Evolutionary conservation across 805 yeast species (phyloP), one percentile per base, ranked within the genome.

Genomic region (Metschnikowia drakensbergensis): DNA sequence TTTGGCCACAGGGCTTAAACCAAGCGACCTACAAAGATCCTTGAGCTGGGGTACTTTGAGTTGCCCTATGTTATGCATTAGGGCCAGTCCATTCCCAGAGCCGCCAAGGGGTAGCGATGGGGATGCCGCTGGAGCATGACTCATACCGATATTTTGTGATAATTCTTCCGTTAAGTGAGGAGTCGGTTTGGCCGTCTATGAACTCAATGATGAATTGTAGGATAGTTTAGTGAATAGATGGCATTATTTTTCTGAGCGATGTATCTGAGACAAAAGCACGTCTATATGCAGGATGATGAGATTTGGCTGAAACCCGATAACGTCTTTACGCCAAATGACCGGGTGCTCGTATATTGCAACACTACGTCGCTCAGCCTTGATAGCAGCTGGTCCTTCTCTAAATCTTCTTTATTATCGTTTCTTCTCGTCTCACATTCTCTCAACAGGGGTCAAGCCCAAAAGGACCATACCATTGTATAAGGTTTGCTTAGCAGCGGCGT

Each of bases 361-460:
- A 17, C 17, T 17, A 17, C 17, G 17, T 17, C 17, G 17, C 17
- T 17, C 17, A 17, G 17, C 17, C 17, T 2, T 17, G 17, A 17
- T 17, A 17, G 17, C 17, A 17, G 17, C 17, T 17, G 17, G 17
- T 17, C 17, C 17, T 17, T 35, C 17, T 36, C 13, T 36, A 6
- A 22, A 37, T 27, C 25, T 27, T 26, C 5, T 22, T 3, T 13
- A 33, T 42, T 42, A 26, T 7, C 9, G 10, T 17, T 33, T n/a
- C 11, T 13, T 26, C 3, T 3, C 8, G 29, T 22, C 33, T 71
- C 76, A 92, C 98, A 92, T 92, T 81, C 98, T 85, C 61, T 92
- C 96, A 53, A 94, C 98, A n/a, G 99, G 98, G 39, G 97, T 90
- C 65, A 94, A 78, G 49, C 97, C 97, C 62, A 94, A 75, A 63